Evolutionary conservation across 345 rosid species (phyloP).

Genomic region (Gossypium stocksii): DNA sequence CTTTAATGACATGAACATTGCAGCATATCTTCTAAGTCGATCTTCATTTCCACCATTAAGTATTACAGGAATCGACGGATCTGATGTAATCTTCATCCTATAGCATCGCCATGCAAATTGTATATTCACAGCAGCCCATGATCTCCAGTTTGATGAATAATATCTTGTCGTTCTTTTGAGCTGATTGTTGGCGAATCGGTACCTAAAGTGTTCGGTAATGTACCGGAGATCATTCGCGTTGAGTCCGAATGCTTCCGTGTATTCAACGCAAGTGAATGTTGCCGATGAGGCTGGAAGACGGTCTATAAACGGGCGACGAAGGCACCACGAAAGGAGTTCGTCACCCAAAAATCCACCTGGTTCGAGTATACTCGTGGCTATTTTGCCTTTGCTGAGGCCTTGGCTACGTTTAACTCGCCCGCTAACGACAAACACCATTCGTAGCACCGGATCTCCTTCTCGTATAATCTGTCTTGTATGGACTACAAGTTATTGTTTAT

Average conservation of each 20-base stretch:
- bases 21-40: conserved; percentile 12
- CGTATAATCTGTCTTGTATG: conserved; percentile 56
- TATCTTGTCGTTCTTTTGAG: conserved; percentile 78
- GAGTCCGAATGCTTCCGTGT: conserved; percentile 64
- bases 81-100: conserved; percentile 25
- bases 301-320: conserved; percentile 78
- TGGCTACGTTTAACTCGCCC: conserved; percentile 63
- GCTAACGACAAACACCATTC: conserved; percentile 63
- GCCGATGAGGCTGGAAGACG: conserved; percentile 90
- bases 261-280: conserved; percentile 57
- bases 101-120: conserved; percentile 74
- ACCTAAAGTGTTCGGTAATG: conserved; percentile 85
- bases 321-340: conserved; percentile 90
- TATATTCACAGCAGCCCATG: conserved; percentile 89
- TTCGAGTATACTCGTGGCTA: conserved; percentile 61
- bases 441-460: conserved; percentile 89
- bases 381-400: conserved; percentile 66
- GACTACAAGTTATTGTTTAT: background rate
- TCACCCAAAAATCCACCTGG: conserved; percentile 86
- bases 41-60: background rate
- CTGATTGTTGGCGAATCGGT: conserved; percentile 66
- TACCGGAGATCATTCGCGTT: conserved; percentile 57
- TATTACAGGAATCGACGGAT: background rate
- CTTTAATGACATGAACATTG: conserved; percentile 13
- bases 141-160: conserved; percentile 88